Percentiles rank a stretch among this genome's conserved stretches.
Evolutionary conservation across 1,139 yeast species (phyloP).

Genomic region (Yamadazyma conglobata): DNA sequence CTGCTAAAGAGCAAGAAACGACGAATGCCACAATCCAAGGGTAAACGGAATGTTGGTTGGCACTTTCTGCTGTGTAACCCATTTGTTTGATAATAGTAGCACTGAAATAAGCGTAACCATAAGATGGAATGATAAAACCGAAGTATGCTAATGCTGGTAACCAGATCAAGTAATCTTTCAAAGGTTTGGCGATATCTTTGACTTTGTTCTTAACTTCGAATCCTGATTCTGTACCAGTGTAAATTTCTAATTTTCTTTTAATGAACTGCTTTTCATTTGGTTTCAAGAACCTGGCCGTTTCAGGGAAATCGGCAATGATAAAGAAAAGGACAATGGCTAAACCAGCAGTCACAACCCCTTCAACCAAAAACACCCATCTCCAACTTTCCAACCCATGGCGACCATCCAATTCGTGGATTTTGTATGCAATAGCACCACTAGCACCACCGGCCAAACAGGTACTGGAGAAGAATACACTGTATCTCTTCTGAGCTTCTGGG

Average conservation of each 20-base stretch:
- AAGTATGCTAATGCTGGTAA: conserved; percentile 59
- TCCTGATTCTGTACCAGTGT: conserved; percentile 51
- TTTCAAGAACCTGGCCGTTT: conserved; percentile 50
- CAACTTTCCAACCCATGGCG: conserved; percentile 47
- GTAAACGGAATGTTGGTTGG: conserved; percentile 66
- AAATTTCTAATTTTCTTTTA: conserved; percentile 51
- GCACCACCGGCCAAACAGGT: conserved; percentile 44
- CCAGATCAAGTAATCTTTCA: conserved; percentile 50
- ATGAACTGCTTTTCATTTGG: conserved; percentile 47
- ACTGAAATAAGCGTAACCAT: conserved; percentile 70
- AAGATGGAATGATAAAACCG: conserved; percentile 62
- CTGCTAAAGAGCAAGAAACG: conserved; percentile 44
- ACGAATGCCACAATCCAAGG: conserved; percentile 72
- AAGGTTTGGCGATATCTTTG: conserved; percentile 38
- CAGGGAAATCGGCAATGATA: conserved; percentile 48
- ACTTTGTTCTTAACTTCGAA: conserved; percentile 45
- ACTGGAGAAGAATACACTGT: conserved; percentile 58
- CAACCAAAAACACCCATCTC: conserved; percentile 74
- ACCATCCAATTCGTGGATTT: conserved; percentile 37
- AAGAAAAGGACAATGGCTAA: conserved; percentile 58
- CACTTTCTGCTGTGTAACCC: conserved; percentile 58
- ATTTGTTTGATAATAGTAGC: conserved; percentile 57
- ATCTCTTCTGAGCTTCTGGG: conserved; percentile 64
- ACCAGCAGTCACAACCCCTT: conserved; percentile 67
- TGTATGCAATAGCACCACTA: conserved; percentile 42